Conservation (phyloP, 2,329 filamentous ascomycete genomes). For the Fusarium nanum region DNA sequence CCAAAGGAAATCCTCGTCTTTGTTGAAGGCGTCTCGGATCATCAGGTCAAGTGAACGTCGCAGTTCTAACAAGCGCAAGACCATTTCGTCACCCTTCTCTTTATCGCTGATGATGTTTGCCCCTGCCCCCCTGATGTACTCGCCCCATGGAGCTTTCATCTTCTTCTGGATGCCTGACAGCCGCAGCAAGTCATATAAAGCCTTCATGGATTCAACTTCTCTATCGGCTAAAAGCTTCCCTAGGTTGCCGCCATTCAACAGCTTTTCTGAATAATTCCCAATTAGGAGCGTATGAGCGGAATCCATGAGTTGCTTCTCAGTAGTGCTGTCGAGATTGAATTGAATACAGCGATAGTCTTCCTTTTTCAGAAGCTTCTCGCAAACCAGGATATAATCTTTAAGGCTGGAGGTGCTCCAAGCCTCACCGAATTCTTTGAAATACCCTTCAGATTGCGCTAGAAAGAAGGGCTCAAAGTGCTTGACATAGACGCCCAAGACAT, state of each 20-base stretch:
- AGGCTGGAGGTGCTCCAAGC: conserved; percentile 72
- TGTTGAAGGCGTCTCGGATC: conserved; percentile 79
- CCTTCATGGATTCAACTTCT: conserved; percentile 76
- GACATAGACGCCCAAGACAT: conserved; percentile 84
- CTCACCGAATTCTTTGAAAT: conserved; percentile 76
- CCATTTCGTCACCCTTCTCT: conserved; percentile 84
- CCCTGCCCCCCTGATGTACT: conserved; percentile 82
- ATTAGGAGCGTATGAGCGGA: conserved; percentile 80
- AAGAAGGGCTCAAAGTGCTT: conserved; percentile 83
- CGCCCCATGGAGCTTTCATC: conserved; percentile 78
- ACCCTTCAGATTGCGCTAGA: conserved; percentile 73
- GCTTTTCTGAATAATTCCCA: conserved; percentile 70
- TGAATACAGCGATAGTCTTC: conserved; percentile 83
- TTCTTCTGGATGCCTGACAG: conserved; percentile 76
- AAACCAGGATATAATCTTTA: conserved; percentile 79
- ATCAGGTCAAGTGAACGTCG: conserved; percentile 83
- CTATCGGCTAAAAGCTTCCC: conserved; percentile 78
- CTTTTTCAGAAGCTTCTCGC: conserved; percentile 73
- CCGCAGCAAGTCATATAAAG: conserved; percentile 81
- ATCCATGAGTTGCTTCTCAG: conserved; percentile 79
- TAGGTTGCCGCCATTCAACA: conserved; percentile 75
- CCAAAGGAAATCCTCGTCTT: conserved; percentile 81
- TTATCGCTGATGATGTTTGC: conserved; percentile 83
- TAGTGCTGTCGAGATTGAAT: conserved; percentile 85
- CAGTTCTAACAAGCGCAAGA: conserved; percentile 82